Evolutionary conservation across 208 protist species (phyloP), one percentile per base, ranked within the genome.

Genomic region (Balamuthia mandrillaris): DNA sequence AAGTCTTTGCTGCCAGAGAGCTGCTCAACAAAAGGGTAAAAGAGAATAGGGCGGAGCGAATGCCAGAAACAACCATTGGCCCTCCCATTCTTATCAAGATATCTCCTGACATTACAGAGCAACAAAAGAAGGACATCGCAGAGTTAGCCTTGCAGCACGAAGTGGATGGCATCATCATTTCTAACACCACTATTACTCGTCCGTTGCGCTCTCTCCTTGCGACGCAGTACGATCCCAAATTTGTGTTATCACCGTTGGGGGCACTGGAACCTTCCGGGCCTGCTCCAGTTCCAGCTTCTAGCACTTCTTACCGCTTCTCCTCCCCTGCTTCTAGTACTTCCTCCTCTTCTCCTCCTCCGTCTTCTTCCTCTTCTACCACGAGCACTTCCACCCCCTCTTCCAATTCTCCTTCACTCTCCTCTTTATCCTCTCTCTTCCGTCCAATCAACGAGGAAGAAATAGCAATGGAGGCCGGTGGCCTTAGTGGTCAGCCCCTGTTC

Each of bases 81-180:
- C 82, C 85, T 24, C 85, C 84, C 2, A 39, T 92, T 1, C 58
- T 92, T 12, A 61, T 91, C 24, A 91, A 91, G 70, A 83, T 91
- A 49, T 87, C 90, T 5, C 90, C 90, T 16, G 90, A 92, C 60
- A 58, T 92, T 12, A 85, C 27, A 1, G 24, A 61, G n/a, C 45
- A 27, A 1, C 85, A 93, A 47, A 37, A 72, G 16, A 16, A 65
- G 44, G 91, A 93, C 58, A 91, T 93, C 18, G 87, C 91, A 1
- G 29, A 39, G 27, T 81, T 87, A n/a, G 83, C 78, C n/a, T 41
- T 90, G 1, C 41, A 72, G n/a, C 49, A 51, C 14, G 18, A 66
- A 6, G 74, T 94, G 4, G 91, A 93, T 70, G 91, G 91, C 29
- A 85, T 94, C 12, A 90, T 94, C 42, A 84, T 94, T 29, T 87